phyloP scores from a whole-genome alignment of 257 asterid genomes.

The Primulina huaijiensis region DNA sequence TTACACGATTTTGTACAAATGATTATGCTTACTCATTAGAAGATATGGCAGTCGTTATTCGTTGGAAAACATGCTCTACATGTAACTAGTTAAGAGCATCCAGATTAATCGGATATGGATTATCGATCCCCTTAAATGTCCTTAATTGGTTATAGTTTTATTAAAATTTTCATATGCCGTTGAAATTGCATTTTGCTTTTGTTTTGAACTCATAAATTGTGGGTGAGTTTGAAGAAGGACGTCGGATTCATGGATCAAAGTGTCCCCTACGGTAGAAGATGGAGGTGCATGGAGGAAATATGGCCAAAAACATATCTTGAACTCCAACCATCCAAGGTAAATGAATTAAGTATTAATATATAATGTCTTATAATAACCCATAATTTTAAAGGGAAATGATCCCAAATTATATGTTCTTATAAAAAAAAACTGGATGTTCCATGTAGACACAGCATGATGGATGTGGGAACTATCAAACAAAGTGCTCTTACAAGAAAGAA shows the following conservation, averaged over 20 bases:
- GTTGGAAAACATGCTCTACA: not conserved
- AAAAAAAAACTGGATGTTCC: no score
- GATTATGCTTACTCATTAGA: not conserved
- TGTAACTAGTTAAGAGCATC: not conserved
- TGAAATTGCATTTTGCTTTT: not conserved
- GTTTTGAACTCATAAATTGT: not conserved
- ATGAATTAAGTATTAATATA: no score
- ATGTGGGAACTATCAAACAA: no score
- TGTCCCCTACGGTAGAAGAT: not conserved
- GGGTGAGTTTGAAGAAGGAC: not conserved
- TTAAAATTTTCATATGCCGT: not conserved
- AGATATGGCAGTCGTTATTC: not conserved
- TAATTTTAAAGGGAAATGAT: no score
- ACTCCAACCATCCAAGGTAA: not conserved
- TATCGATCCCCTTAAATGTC: not conserved
- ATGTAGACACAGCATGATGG: no score
- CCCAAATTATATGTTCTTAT: no score
- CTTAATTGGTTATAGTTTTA: not conserved
- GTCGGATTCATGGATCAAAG: not conserved
- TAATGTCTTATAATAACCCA: no score
- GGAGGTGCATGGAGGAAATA: constrained; percentile 28
- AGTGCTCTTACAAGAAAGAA: no score
- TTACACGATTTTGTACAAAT: no score
- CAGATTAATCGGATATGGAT: not conserved
- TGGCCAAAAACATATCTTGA: constrained; percentile 27